Evolutionary conservation across 176 grass and related monocot species (phyloP), one percentile per base, ranked within the genome.

Genomic region (Raddia guianensis): DNA sequence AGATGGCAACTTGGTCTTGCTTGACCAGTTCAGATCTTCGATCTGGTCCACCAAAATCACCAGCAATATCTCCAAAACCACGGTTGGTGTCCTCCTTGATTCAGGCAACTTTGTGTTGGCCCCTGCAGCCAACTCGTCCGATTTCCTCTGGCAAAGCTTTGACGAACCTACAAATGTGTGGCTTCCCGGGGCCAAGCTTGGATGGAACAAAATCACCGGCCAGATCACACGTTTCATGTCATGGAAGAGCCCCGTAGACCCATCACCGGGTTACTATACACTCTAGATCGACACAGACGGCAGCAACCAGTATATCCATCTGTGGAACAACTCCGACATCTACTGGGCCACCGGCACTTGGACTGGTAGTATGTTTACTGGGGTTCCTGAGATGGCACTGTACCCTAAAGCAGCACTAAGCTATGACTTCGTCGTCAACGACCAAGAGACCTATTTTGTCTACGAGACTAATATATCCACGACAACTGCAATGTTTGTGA

Each of bases 111-210:
- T n/a, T n/a, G n/a, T n/a, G n/a, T n/a, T n/a, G n/a, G n/a, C n/a
- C n/a, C n/a, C n/a, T n/a, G n/a, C n/a, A n/a, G n/a, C n/a, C n/a
- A n/a, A n/a, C n/a, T n/a, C n/a, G n/a, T n/a, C n/a, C n/a, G n/a
- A n/a, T n/a, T n/a, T n/a, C n/a, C n/a, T n/a, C n/a, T n/a, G n/a
- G n/a, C n/a, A n/a, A n/a, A n/a, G n/a, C n/a, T n/a, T n/a, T 6
- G 50, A 91, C 12, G 75, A 91, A 44, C 81, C 85, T 0, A 85
- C 82, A 8, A 32, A 88, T 68, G 72, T 79, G 9, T 91, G 71
- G 78, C 86, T 91, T 5, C 86, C 90, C 0, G 72, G 82, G 0
- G 66, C 42, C 44, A 91, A 85, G 63, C 12, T 88, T 52, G 86
- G 71, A 27, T 0, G 65, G 37, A 85, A 84, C n/a, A 88, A 85